Base-by-base conservation (phyloP, 768 basidiomycete species). In the Mycena floridula region DNA sequence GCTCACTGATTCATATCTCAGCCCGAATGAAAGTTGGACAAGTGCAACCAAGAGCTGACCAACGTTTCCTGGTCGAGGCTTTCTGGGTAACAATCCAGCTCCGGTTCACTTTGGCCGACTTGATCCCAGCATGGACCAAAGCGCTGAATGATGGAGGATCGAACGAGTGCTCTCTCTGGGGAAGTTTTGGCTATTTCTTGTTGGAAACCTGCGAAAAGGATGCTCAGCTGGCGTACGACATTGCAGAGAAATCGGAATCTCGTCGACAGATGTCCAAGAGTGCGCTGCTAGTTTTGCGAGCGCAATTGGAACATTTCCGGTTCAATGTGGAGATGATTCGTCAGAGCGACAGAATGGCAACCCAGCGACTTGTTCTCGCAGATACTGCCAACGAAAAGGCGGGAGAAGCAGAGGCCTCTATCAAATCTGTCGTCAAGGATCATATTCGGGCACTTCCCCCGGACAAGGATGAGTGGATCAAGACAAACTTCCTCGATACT, bases 61-160 rank as follows among this genome's bases (percentile, higher is more conserved):
- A 59, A 5, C 60, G 72, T 26, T 73, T 69, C 55, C 42, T 60
- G n/a, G 69, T 73, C 15, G 73, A 75, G 50, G 70, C 72, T 0
- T 58, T 70, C 39, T 66, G 67, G 62, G 41, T 57, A 20, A 66
- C 67, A 15, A 51, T 77, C 28, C 59, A 70, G 12, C 58, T 73
- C 16, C 69, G 73, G 3, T 60, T 71, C 36, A 42, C 55, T 2
- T 50, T 77, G 15, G 62, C 57, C 11, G 32, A 35, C 7, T 18
- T 35, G 15, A 18, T 35, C 32, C 18, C 18, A 3, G 32, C 32
- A 18, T 35, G 13, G 15, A 35, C 18, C 15, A 13, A 35, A 35
- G 32, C 15, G 15, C 18, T 35, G 18, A 13, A 7, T 15, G 18
- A 35, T 13, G 32, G 18, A 15, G 13, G 15, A 18, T 18, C 15